These are phyloP conservation scores for Escallonia rubra DNA, from an alignment of 129 eudicot genomes.

Conservation along the genomic window DNA sequence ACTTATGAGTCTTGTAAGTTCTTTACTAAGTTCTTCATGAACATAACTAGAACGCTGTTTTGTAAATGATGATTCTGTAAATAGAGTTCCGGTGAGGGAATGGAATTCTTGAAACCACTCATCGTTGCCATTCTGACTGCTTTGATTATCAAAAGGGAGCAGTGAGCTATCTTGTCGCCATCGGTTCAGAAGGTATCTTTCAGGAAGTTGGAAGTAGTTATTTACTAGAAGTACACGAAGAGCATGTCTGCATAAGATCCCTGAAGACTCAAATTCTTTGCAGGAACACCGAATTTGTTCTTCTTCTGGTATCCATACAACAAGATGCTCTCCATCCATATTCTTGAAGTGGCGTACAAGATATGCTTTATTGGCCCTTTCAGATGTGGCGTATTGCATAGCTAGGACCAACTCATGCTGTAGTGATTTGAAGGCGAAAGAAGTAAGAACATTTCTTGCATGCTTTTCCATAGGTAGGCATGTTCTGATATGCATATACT, in stretches of 20 bases:
- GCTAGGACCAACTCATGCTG: conserved; percentile 34
- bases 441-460: conserved; percentile 24
- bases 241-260: conserved; percentile 39
- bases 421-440: conserved; percentile 15
- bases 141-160: conserved; percentile 16
- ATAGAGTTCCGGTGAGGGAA: conserved; percentile 27
- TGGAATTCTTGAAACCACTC: conserved; percentile 30
- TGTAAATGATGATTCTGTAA: conserved; percentile 27
- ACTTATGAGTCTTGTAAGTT: conserved; percentile 24
- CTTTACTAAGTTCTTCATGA: conserved; percentile 29
- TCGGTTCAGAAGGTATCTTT: conserved; percentile 19
- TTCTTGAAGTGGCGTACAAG: conserved; percentile 36
- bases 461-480: conserved; percentile 34
- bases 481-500: conserved; percentile 20
- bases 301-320: conserved; percentile 33
- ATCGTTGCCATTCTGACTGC: conserved; percentile 11
- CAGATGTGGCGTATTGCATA: conserved; percentile 28
- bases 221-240: conserved; percentile 31
- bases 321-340: conserved; percentile 27
- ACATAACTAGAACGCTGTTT: conserved; percentile 29
- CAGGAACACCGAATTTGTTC: conserved; percentile 43
- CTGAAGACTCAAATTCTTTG: conserved; percentile 36
- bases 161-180: conserved; percentile 29
- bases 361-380: conserved; percentile 29
- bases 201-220: conserved; percentile 41